Evolutionary conservation across 768 basidiomycete species (phyloP), one percentile per base, ranked within the genome.

Genomic region (Tremella yokohamensis): DNA sequence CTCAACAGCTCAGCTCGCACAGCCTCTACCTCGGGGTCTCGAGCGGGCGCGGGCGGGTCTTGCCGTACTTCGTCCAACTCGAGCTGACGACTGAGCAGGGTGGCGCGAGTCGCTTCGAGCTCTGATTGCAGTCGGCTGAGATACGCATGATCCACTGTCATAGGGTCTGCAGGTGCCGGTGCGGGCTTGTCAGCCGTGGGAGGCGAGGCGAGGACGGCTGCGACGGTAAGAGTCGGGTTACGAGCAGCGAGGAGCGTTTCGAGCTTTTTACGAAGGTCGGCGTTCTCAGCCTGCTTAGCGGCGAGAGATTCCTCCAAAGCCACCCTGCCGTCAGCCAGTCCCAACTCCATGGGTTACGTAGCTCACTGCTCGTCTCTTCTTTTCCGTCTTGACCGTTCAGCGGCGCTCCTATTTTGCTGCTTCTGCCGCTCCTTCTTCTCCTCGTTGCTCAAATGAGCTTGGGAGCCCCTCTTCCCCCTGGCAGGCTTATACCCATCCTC

Each of bases 321-420:
- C 8, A 58, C 49, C 8, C 66, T 68, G 55, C 8, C 16, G 18
- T 59, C 40, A 50, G 54, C 40, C 2, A 15, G 4, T 6, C 42
- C 42, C 15, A 16, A 6, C 6, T 22, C 4, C 15, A 6, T 18
- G 6, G 42, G 22, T 6, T 4, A 6, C 15, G 6, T 45, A 15
- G 65, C 75, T 68, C 54, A 74, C 75, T 63, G 55, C 37, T 65
- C 70, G 22, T 64, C 66, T 39, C 64, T 53, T 55, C 65, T 64
- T 66, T 75, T 76, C 1, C 57, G 52, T 38, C 75, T 49, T 58
- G 70, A 72, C 50, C 61, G 58, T 47, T 70, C 66, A 1, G 75
- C 75, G 1, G 75, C 75, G 29, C 66, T 63, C 48, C 66, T 55
- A 62, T 76, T 76, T 47, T 67, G 66, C 26, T 62, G 65, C 40